Percentiles rank a stretch among this genome's conserved stretches.
phyloP scores from a whole-genome alignment of 192 early-diverging fungal species.

The Coemansia sp. region DNA sequence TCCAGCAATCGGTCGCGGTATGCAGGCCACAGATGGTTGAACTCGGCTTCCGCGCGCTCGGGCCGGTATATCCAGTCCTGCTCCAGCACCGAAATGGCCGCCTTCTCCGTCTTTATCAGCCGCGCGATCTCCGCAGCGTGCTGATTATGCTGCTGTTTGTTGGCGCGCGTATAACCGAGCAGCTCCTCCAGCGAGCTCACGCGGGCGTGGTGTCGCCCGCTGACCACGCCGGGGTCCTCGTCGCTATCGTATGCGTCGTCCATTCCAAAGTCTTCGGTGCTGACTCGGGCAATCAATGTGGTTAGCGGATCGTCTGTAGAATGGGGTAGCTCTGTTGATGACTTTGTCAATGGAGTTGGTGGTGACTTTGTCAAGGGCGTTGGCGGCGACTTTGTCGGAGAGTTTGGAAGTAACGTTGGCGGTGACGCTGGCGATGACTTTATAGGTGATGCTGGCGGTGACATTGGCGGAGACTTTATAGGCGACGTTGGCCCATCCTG shows the following conservation, averaged over 20 bases:
- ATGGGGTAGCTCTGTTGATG: not conserved
- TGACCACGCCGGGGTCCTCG: not conserved
- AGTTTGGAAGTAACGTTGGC: too few relatives aligned
- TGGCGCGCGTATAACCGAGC: not conserved
- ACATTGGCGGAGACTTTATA: too few relatives aligned
- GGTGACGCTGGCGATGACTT: too few relatives aligned
- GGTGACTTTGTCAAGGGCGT: too few relatives aligned
- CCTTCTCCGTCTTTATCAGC: not conserved
- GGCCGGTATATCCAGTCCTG: constrained; percentile 11
- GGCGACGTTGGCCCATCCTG: too few relatives aligned
- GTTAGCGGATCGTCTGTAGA: not conserved
- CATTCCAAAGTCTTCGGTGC: not conserved
- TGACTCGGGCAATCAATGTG: not conserved
- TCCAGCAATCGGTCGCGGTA: constrained; percentile 22
- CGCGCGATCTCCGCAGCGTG: not conserved
- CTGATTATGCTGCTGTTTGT: not conserved
- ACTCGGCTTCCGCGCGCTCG: constrained; percentile 1
- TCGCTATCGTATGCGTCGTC: not conserved
- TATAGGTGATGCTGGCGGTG: too few relatives aligned
- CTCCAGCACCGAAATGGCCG: constrained; percentile 5
- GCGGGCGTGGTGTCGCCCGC: not conserved
- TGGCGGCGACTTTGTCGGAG: too few relatives aligned
- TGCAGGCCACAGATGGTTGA: constrained; percentile 16
- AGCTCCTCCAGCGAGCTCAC: not conserved
- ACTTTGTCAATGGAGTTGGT: too few relatives aligned